Evolutionary conservation across 371 early-diverging fungal species (phyloP).

Genomic region (Actinomortierella wolfii): DNA sequence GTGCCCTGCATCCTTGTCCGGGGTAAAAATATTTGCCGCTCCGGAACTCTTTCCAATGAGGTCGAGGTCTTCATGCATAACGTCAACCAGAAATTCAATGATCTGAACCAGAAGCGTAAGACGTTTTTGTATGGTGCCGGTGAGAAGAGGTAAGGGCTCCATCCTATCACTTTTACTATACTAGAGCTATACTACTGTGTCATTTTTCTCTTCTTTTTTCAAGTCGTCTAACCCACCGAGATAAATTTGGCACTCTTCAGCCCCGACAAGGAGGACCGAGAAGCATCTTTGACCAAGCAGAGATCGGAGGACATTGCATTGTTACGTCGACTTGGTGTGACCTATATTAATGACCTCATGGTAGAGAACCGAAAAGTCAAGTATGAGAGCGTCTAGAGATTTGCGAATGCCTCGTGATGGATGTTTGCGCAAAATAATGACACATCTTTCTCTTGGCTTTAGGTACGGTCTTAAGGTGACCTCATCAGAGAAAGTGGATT

Average conservation of each 20-base stretch:
- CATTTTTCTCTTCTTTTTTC: background rate
- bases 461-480: conserved; percentile 45
- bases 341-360: conserved; percentile 47
- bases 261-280: conserved; percentile 45
- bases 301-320: conserved; percentile 40
- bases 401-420: no score
- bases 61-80: conserved; percentile 44
- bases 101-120: conserved; percentile 42
- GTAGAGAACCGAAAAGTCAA: conserved; percentile 48
- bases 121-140: conserved; percentile 42
- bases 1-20: conserved; percentile 43
- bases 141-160: conserved; percentile 25
- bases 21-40: conserved; percentile 42
- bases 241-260: background rate
- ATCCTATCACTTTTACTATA: background rate
- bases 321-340: conserved; percentile 37
- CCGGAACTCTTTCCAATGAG: conserved; percentile 38
- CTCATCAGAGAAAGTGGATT: conserved; percentile 43
- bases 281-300: conserved; percentile 39
- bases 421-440: no score
- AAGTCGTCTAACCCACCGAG: background rate
- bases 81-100: conserved; percentile 40
- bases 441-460: background rate
- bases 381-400: no score
- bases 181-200: background rate